Conservation (phyloP, 129 eudicot genomes). For the Pittosporum tobira region DNA sequence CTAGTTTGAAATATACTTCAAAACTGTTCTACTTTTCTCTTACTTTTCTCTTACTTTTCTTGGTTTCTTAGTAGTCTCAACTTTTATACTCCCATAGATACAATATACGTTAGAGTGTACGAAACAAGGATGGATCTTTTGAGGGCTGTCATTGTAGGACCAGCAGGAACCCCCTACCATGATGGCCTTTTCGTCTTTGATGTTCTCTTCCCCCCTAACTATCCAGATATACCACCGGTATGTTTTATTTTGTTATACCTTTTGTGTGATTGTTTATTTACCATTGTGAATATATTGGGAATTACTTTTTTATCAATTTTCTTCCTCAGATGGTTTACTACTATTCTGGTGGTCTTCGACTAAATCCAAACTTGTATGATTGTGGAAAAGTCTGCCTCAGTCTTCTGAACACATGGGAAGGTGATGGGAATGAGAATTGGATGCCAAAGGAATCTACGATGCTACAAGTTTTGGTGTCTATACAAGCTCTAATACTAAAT, state of each 20-base stretch:
- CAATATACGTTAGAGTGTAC: conserved; percentile 57
- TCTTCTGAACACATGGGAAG: conserved; percentile 58
- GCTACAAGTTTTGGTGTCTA: conserved; percentile 63
- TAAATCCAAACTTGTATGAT: conserved; percentile 57
- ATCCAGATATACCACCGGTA: conserved; percentile 67
- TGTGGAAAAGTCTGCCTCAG: conserved; percentile 63
- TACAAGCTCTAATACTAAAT: conserved; percentile 55
- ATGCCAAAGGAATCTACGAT: conserved; percentile 49
- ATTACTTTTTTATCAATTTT: conserved; percentile 9
- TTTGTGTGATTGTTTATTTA: background rate
- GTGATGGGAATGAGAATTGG: conserved; percentile 49
- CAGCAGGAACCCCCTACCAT: conserved; percentile 83
- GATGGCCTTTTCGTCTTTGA: conserved; percentile 78
- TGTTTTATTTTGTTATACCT: background rate
- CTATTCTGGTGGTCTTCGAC: conserved; percentile 58
- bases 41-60: too few species aligned
- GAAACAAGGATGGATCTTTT: conserved; percentile 77
- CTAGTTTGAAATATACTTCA: background rate
- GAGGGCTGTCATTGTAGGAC: conserved; percentile 65
- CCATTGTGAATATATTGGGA: background rate
- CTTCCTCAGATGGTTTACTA: conserved; percentile 50
- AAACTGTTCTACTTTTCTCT: too few species aligned
- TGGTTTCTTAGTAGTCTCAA: background rate
- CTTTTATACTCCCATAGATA: conserved; percentile 27
- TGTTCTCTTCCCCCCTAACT: conserved; percentile 45